phyloP scores from a whole-genome alignment of 805 yeast genomes.

The Saccharomycopsis schoenii region DNA sequence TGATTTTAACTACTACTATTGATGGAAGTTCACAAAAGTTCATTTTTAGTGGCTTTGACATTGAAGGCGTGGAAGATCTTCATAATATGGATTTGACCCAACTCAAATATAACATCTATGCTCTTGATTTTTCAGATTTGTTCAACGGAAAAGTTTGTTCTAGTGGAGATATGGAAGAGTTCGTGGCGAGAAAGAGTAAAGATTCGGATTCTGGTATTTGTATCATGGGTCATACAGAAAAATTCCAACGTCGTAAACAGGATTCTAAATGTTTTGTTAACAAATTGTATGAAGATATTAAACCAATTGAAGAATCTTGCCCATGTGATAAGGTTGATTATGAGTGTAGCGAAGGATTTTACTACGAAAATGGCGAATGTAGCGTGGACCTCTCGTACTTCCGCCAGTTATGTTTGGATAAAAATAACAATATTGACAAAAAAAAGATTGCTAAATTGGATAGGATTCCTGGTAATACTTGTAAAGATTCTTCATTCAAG shows the following conservation, averaged over 20 bases:
- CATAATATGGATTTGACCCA: constrained; percentile 6
- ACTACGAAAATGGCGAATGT: constrained; percentile 36
- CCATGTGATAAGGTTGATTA: constrained; percentile 55
- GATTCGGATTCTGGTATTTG: constrained; percentile 33
- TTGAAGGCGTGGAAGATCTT: constrained; percentile 19
- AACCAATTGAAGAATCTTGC: constrained; percentile 45
- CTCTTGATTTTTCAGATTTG: constrained; percentile 48
- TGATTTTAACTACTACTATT: constrained; percentile 42
- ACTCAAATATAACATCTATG: constrained; percentile 19
- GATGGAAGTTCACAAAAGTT: constrained; percentile 64
- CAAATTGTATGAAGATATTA: constrained; percentile 36
- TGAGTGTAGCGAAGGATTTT: constrained; percentile 56
- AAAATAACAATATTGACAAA: constrained; percentile 15
- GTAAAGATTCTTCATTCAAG: constrained; percentile 24
- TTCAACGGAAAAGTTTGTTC: constrained; percentile 36
- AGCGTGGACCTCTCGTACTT: constrained; percentile 27
- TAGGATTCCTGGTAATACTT: constrained; percentile 35
- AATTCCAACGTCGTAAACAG: constrained; percentile 52
- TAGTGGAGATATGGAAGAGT: constrained; percentile 51
- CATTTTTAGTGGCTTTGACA: constrained; percentile 35
- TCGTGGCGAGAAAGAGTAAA: constrained; percentile 37
- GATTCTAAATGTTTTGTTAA: constrained; percentile 55
- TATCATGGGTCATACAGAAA: constrained; percentile 59
- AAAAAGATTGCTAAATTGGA: constrained; percentile 17
- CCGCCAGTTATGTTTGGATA: constrained; percentile 21